phyloP scores from a whole-genome alignment of 176 grass and related monocot genomes.

The Bromus sterilis region DNA sequence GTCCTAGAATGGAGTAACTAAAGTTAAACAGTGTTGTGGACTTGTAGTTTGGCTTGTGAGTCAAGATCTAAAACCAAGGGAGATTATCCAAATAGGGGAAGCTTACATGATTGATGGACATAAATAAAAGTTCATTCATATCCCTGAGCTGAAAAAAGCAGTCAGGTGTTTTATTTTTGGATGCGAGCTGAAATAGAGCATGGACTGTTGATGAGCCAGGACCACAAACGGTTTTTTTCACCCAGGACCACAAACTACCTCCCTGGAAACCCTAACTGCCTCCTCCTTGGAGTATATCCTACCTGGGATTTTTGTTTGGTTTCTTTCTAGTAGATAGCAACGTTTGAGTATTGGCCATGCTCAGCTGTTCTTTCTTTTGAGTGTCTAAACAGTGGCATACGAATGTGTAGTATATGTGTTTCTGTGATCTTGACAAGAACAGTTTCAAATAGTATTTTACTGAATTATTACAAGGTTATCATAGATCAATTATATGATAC shows the following conservation, averaged over 20 bases:
- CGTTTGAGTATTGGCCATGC: not conserved
- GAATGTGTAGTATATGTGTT: not conserved
- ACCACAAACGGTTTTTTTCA: slow-evolving; percentile 46
- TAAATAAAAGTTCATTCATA: not conserved
- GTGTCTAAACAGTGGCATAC: not conserved
- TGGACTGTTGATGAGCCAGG: slow-evolving; percentile 26
- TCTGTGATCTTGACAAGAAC: not conserved
- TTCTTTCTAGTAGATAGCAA: not conserved
- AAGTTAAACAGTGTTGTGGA: slow-evolving; percentile 26
- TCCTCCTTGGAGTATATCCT: not conserved
- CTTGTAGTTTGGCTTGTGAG: slow-evolving; percentile 22
- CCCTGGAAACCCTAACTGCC: slow-evolving; percentile 29
- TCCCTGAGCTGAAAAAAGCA: slow-evolving; percentile 17
- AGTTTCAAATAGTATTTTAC: not conserved
- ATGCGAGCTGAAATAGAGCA: slow-evolving; percentile 32
- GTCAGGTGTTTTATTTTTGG: not conserved
- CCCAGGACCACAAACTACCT: slow-evolving; percentile 48
- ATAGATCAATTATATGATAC: not conserved
- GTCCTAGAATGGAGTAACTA: slow-evolving; percentile 2
- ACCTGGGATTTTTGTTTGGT: not conserved
- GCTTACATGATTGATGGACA: slow-evolving; percentile 21
- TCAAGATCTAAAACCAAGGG: not conserved
- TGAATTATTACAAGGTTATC: not conserved
- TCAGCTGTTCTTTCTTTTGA: not conserved
- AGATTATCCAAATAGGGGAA: slow-evolving; percentile 18